Conservation (phyloP, 805 yeast genomes). For the Ogataea naganishii region DNA sequence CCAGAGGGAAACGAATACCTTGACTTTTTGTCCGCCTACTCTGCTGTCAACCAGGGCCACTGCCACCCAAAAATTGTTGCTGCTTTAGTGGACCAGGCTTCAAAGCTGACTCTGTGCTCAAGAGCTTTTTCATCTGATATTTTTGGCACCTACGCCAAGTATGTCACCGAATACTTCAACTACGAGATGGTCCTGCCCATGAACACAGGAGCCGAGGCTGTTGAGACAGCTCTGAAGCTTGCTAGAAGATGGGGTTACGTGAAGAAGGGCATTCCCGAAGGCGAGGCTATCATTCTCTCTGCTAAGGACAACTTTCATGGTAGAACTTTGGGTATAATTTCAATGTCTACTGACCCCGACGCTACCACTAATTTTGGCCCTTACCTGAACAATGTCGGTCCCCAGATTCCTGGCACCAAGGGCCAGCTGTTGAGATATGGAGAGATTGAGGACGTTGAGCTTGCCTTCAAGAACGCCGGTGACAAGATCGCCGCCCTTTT, state of each 20-base stretch:
- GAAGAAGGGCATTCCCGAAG: conserved; percentile 72
- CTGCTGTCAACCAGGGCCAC: conserved; percentile 97
- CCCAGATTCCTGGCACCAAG: conserved; percentile 69
- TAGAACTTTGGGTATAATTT: conserved; percentile 88
- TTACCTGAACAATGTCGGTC: conserved; percentile 75
- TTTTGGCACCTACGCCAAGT: conserved; percentile 82
- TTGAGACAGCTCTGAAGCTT: conserved; percentile 86
- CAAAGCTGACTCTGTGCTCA: conserved; percentile 74
- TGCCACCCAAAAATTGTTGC: conserved; percentile 88
- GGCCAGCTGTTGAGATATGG: conserved; percentile 69
- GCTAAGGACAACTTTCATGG: conserved; percentile 94
- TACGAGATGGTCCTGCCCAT: conserved; percentile 93
- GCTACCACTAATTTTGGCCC: conserved; percentile 89
- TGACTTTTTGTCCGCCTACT: conserved; percentile 89
- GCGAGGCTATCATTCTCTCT: conserved; percentile 80
- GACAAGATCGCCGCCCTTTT: conserved; percentile 85
- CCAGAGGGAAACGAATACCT: conserved; percentile 93
- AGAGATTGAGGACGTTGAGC: conserved; percentile 75
- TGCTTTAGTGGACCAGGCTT: conserved; percentile 85
- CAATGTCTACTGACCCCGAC: conserved; percentile 94
- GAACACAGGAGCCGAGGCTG: conserved; percentile 99
- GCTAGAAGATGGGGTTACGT: conserved; percentile 98
- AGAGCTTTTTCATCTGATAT: conserved; percentile 89
- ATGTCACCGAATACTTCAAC: conserved; percentile 77
- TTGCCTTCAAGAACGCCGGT: conserved; percentile 74